Base-by-base conservation (phyloP, 2,329 filamentous ascomycete species). In the Aspergillus sp. region DNA sequence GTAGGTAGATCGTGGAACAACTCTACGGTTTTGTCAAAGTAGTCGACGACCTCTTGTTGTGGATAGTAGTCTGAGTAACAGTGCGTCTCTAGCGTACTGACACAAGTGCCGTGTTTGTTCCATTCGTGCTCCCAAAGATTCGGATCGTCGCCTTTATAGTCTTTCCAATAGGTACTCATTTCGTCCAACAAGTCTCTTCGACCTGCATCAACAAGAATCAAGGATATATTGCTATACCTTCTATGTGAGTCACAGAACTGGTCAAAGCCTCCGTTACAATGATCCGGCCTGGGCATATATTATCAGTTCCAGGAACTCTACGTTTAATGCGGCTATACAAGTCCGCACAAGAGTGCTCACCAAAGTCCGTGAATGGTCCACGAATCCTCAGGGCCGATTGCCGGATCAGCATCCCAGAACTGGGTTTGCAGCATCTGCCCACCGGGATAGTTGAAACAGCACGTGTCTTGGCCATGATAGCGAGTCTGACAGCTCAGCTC, bases 361-460 rank as follows among this genome's bases (percentile, higher is more conserved):
- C 83, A 89, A 8, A 91, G 78, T 1, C 88, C 88, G 68, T 91
- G 89, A 41, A 91, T 82, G 1, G 88, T 91, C 89, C 89, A 93
- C 5, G 84, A 86, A 68, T 90, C 83, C 49, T 73, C 74, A 2
- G 89, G 88, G 0, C 89, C 88, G 4, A 85, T 82, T 1, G 81
- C 76, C 1, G 88, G 88, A 57, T 82, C 70, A 0, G 85, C 83
- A 67, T 92, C 89, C 89, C 89, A 92, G 75, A 92, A 91, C 66
- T 92, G 89, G 2, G 89, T 91, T 71, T 85, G 84, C 4, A 91
- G 80, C 44, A 92, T 75, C 60, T 89, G 83, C 7, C 89, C 89
- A 4, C 88, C 85, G 0, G 89, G 89, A 20, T 84, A 80, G 67
- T 89, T 89, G 77, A 91, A 89, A 74, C 89, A 92, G 77, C 89